phyloP scores from a whole-genome alignment of 23 red algal species.

The Gracilaria domingensis region DNA sequence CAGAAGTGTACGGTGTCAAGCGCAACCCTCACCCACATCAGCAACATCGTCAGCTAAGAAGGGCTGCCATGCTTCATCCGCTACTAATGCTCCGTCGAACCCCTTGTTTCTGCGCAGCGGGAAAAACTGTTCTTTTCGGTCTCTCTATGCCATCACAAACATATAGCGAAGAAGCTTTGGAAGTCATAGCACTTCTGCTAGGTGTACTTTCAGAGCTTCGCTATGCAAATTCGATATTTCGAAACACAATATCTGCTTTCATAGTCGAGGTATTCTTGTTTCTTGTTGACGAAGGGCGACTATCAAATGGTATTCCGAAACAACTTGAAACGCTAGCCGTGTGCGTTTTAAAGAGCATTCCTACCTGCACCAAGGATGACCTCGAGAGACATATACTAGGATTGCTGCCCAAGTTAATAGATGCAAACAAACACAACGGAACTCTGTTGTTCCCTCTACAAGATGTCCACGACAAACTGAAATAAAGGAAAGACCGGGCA shows the following conservation, averaged over 20 bases:
- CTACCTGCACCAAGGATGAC: slow-evolving; percentile 8
- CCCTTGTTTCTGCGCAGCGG: slow-evolving; percentile 9
- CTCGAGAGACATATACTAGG: neutral
- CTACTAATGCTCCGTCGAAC: slow-evolving; percentile 21
- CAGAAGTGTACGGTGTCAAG: slow-evolving; percentile 10
- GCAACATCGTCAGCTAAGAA: neutral
- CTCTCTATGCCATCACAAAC: neutral
- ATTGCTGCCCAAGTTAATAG: neutral
- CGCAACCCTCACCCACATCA: neutral
- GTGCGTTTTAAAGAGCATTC: neutral
- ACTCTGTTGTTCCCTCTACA: neutral
- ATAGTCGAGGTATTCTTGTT: neutral
- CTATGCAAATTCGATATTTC: neutral
- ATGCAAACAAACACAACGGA: slow-evolving; percentile 14
- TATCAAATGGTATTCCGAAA: slow-evolving; percentile 5
- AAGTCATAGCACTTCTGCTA: neutral
- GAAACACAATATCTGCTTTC: neutral
- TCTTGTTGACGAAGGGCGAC: slow-evolving; percentile 5
- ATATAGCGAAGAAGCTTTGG: neutral
- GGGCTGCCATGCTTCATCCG: slow-evolving; percentile 11
- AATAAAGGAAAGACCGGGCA: neutral
- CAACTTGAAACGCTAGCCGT: neutral
- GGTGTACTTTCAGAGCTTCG: neutral
- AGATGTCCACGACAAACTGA: neutral
- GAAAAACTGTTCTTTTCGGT: neutral